Base-by-base conservation (phyloP, 257 asterid species). In the Solanum pinnatisectum region DNA sequence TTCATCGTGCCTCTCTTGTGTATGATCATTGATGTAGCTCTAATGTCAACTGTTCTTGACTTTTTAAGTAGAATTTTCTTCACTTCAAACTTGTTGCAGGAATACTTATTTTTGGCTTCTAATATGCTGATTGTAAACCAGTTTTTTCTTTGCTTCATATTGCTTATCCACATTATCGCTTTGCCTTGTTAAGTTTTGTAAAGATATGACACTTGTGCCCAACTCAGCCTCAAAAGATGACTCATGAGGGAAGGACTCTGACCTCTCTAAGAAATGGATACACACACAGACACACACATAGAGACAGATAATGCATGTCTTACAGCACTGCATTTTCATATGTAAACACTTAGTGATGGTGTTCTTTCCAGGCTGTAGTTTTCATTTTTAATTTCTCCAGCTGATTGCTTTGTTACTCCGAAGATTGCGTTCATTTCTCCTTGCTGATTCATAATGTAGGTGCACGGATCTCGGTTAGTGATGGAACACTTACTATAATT, bases 391-490 rank as follows among this genome's bases (percentile, higher is more conserved):
- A 81, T 32, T 46, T 81, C 42, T 30, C 68, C 85, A 81, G 68
- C 42, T 46, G 42, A 46, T 46, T 81, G 70, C 42, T 81, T 30
- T 49, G 59, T 77, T 27, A 25, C 86, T 49, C 63, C 32, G 39
- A 76, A 84, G 39, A 32, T 39, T 49, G 39, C 7, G 8, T 79
- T 83, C n/a, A 15, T 88, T 70, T 89, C 30, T 84, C 86, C 74
- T 42, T 87, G 86, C 92, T 85, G 88, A 74, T 87, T 85, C 70
- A 76, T 90, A 88, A 71, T 86, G 86, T 94, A 97, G 99, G 99
- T 89, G 99, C 95, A 79, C 92, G 92, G 94, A 94, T 97, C 77
- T 94, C 98, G 44, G 97, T 95, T 89, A 91, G 93, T 91, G 99
- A 96, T 77, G 98, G 99, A 72, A 93, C 90, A 59, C 92, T 97